Evolutionary conservation across 768 basidiomycete species (phyloP), one percentile per base, ranked within the genome.

Genomic region (Steccherinum ochraceum): DNA sequence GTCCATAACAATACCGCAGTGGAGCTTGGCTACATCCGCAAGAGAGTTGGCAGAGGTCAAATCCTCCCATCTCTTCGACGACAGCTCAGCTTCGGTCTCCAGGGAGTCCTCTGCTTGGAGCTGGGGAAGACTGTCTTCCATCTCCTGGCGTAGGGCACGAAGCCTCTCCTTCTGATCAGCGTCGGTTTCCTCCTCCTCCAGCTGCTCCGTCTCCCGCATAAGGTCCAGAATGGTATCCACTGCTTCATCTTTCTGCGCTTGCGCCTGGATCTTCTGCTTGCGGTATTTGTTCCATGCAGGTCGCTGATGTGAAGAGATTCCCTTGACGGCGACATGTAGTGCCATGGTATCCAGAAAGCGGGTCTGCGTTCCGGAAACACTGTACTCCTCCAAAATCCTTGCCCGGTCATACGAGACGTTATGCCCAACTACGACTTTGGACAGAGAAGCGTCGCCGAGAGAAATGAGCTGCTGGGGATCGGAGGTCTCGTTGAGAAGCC

Each of bases 261-360:
- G 59, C 53, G 75, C 77, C 35, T 68, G 69, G 45, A 75, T 74
- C 62, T 86, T 84, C 40, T 74, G 70, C 64, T 94, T 95, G 48
- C 83, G 78, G 60, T 92, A 81, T 61, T 85, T 84, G 71, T 83
- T 82, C 95, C 95, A 99, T 2, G 85, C 87, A 0, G 93, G 92
- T 1, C 94, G 83, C 64, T 98, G 96, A 57, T 92, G 88, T 0
- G 91, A 92, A 1, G 93, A 94, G 50, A 98, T 93, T 5, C 96
- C 94, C 53, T 86, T 88, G 10, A 93, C 86, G 7, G 96, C 92
- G 46, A 93, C 86, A 63, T 99, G 95, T 4, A 99, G 73, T 1
- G 93, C 82, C 82, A 99, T 91, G 0, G 95, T 99, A 64, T 98
- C 95, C 45, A 97, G 67, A 63, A 89, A 99, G 4, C 94, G 81